Percentiles rank a stretch among this genome's conserved stretches.
These are phyloP conservation scores for Capsicum pubescens DNA, from an alignment of 257 asterid species.

Conservation along the genomic window DNA sequence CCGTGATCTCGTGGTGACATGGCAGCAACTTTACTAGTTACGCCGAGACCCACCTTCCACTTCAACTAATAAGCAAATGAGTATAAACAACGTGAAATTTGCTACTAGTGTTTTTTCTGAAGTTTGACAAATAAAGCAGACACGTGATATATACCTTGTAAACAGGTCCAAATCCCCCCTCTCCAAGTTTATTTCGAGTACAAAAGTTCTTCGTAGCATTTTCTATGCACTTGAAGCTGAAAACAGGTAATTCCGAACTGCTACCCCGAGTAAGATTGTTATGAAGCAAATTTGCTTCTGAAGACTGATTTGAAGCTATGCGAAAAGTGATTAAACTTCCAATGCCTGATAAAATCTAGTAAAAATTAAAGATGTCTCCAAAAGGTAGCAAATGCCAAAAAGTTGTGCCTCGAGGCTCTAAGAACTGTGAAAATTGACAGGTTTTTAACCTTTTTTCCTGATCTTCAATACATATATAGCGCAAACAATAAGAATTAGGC, in stretches of 20 bases:
- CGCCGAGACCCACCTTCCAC: too few relatives aligned
- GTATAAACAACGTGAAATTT: too few relatives aligned
- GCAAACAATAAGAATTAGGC: background rate
- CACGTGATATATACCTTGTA: conserved; percentile 25
- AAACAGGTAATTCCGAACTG: conserved; percentile 29
- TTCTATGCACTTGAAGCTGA: conserved; percentile 26
- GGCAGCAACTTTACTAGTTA: too few relatives aligned
- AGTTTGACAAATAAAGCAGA: background rate
- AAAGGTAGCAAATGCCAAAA: background rate
- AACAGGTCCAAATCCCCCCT: conserved; percentile 32
- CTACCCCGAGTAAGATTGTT: background rate
- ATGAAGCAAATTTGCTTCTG: conserved; percentile 11
- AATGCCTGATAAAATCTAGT: conserved; percentile 17
- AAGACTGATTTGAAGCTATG: background rate
- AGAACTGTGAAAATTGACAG: background rate
- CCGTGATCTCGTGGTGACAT: too few relatives aligned
- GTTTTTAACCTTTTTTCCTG: background rate
- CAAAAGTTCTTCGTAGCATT: conserved; percentile 1
- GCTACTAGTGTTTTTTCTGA: background rate
- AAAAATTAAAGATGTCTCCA: background rate
- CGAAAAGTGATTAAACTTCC: background rate
- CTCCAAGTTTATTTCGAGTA: conserved; percentile 28
- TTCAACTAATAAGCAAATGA: too few relatives aligned
- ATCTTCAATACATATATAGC: background rate
- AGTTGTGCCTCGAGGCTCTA: conserved; percentile 18